Conservation (phyloP, 768 basidiomycete genomes). For the Imleria badia region DNA sequence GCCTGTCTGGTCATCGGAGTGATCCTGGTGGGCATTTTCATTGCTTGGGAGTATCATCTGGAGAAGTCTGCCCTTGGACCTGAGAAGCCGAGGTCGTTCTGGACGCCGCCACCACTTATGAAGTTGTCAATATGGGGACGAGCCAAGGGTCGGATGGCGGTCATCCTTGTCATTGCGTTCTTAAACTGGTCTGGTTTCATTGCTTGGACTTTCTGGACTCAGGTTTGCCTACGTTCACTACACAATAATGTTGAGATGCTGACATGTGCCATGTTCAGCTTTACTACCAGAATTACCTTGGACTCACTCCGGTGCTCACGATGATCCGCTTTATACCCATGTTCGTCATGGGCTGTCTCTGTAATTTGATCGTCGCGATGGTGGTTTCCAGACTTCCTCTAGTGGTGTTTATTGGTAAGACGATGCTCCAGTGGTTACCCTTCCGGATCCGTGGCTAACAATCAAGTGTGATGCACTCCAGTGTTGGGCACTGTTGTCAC, state of each 20-base stretch:
- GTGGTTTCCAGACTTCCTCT: conserved; percentile 56
- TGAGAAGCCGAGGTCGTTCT: conserved; percentile 22
- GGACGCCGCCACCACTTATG: conserved; percentile 63
- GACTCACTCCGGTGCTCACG: conserved; percentile 53
- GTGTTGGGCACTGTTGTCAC: conserved; percentile 60
- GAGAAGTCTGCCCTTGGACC: conserved; percentile 34
- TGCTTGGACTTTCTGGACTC: conserved; percentile 52
- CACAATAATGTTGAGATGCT: not conserved
- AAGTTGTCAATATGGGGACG: conserved; percentile 60
- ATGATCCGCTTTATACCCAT: conserved; percentile 72
- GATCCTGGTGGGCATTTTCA: conserved; percentile 52
- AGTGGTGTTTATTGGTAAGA: conserved; percentile 54
- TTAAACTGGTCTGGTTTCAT: conserved; percentile 60
- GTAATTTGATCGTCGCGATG: conserved; percentile 64
- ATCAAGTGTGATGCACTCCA: conserved; percentile 16
- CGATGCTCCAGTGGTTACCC: no score
- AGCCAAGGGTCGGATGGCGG: conserved; percentile 60
- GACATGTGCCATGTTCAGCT: conserved; percentile 38
- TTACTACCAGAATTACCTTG: conserved; percentile 68
- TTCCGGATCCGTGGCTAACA: not conserved
- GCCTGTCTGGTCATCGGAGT: conserved; percentile 63
- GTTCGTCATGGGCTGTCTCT: conserved; percentile 61
- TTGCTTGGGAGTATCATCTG: conserved; percentile 65
- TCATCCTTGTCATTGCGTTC: conserved; percentile 62
- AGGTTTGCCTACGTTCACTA: conserved; percentile 25